These are phyloP conservation scores for Aphanomyces invadans DNA, from an alignment of 352 stramenopile genomes.

Conservation along the genomic window DNA sequence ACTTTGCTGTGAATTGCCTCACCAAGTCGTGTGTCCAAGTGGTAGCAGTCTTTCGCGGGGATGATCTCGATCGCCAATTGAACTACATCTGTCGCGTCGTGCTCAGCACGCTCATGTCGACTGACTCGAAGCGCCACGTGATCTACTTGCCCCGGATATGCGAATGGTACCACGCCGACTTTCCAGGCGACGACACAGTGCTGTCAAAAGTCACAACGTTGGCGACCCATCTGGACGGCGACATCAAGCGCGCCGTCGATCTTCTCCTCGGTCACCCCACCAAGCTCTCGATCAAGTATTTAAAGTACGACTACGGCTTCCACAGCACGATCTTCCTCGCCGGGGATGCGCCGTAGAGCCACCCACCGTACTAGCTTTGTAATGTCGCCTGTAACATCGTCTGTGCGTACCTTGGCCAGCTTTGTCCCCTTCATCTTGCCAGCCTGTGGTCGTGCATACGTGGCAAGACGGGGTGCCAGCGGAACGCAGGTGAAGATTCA, in stretches of 20 bases:
- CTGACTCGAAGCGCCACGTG: constrained; percentile 29
- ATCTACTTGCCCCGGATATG: constrained; percentile 45
- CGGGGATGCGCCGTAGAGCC: not conserved
- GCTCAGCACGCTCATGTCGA: constrained; percentile 35
- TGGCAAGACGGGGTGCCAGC: not conserved
- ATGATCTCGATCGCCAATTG: constrained; percentile 51
- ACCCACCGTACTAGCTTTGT: too few species aligned
- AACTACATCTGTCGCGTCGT: constrained; percentile 30
- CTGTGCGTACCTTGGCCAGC: too few species aligned
- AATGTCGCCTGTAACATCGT: too few species aligned
- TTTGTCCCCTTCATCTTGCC: too few species aligned
- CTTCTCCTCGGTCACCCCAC: constrained; percentile 33
- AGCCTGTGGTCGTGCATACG: too few species aligned
- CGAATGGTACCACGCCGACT: constrained; percentile 50
- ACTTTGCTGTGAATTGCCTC: constrained; percentile 56
- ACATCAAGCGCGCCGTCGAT: constrained; percentile 34
- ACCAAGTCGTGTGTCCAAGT: constrained; percentile 38
- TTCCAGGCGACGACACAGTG: constrained; percentile 25
- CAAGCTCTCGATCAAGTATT: constrained; percentile 37
- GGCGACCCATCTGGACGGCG: constrained; percentile 30
- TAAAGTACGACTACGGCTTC: constrained; percentile 53
- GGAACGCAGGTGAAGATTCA: constrained; percentile 3
- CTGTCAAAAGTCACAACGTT: constrained; percentile 30
- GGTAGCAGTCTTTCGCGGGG: constrained; percentile 49
- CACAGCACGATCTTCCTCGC: constrained; percentile 25